Base-by-base conservation (phyloP, 208 protist genomes). In the Leishmania aethiopica region DNA sequence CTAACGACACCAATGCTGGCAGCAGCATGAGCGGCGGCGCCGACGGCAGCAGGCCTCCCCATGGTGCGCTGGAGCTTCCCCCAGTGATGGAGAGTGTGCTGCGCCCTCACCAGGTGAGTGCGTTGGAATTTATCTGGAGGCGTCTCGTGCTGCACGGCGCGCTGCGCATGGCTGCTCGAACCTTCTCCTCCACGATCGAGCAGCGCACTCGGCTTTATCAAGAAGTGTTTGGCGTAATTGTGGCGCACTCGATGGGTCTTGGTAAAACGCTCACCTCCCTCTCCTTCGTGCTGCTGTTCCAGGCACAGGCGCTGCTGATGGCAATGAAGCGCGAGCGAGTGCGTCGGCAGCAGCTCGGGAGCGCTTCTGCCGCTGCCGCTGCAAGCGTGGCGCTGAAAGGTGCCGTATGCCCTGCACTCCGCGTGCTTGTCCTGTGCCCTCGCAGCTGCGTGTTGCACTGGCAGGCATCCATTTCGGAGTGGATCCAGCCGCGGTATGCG, bases 181-280 rank as follows among this genome's bases (percentile, higher is more conserved):
- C 87, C 19, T 73, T 71, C 37, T 72, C 57, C 3, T 80, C 84
- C 28, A 90, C 93, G 11, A 80, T 93, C 3, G 80, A 84, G 79
- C 87, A 93, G 79, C 85, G 87, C 35, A 88, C 86, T 11, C 83
- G 77, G 53, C 78, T 95, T 60, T 88, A 87, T 59, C 90, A 91
- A 51, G 84, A 91, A 75, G 75, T 96, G 3, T 93, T 89, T 84
- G 95, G 95, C 32, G 91, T 85, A 55, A 91, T 96, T 60, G 71
- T 97, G n/a, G 92, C 88, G 4, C 95, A 97, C 86, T 97, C 95
- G 7, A 97, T 97, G 95, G 95, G 95, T 11, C 90, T 97, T 10
- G 95, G 95, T 69, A 97, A 97, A 78, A 96, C 95, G 28, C 79
- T 96, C n/a, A 96, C 92, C 5, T 86, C 89, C 2, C 71, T 97